Conservation (phyloP, 2,329 filamentous ascomycete species). For the Clarireedia hainanense region DNA sequence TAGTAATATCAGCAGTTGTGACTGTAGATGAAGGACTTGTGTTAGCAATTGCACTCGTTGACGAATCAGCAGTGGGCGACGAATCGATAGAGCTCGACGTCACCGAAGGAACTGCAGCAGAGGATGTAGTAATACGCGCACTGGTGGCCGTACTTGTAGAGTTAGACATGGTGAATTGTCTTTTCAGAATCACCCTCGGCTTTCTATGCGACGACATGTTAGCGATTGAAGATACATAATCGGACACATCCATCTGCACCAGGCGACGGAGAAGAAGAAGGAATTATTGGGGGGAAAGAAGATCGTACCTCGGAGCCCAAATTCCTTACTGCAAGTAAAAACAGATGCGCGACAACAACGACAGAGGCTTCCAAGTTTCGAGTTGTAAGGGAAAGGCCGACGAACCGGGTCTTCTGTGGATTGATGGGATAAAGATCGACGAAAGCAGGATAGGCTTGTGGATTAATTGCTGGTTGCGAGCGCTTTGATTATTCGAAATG, state of each 20-base stretch:
- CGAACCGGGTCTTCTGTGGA: constrained; percentile 8
- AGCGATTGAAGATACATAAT: constrained; percentile 8
- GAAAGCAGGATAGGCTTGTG: neutral
- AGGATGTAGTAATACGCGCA: constrained; percentile 9
- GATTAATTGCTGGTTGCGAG: constrained; percentile 6
- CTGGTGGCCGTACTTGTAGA: constrained; percentile 23
- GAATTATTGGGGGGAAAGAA: neutral
- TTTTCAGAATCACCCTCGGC: constrained; percentile 13
- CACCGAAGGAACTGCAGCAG: constrained; percentile 10
- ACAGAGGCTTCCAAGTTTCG: neutral
- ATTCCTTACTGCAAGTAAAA: neutral
- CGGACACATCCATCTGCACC: neutral
- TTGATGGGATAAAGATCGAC: constrained; percentile 3
- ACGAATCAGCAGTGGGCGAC: neutral
- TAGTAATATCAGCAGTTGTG: constrained; percentile 9
- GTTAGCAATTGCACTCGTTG: constrained; percentile 25
- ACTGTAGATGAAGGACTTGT: constrained; percentile 20
- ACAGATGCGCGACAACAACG: neutral
- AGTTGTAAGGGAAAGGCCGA: constrained; percentile 12
- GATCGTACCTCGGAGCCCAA: neutral
- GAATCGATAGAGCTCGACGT: constrained; percentile 8
- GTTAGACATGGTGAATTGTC: constrained; percentile 24
- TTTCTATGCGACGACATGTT: constrained; percentile 18
- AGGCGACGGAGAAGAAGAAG: neutral
- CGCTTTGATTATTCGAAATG: constrained; percentile 6